A percentile compares a stretch with the other conserved stretches of the same genome.
phyloP scores from a whole-genome alignment of 352 stramenopile species.

The Phytophthora cactorum region DNA sequence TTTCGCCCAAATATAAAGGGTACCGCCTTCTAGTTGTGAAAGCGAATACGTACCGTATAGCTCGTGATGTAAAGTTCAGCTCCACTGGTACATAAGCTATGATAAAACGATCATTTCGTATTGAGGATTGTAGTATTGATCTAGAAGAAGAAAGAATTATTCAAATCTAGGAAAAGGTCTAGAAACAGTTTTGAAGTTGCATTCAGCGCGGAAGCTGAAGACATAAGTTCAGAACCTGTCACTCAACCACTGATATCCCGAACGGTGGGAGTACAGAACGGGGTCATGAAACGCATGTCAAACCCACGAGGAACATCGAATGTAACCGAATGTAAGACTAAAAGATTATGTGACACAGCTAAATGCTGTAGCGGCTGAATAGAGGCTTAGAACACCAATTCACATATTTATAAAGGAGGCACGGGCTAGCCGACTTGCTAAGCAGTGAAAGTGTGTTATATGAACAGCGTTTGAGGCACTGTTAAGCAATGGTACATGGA shows the following conservation, averaged over 20 bases:
- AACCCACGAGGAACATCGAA: background rate
- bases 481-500: slow-evolving; percentile 2
- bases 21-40: too few relatives aligned
- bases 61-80: too few relatives aligned
- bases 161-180: slow-evolving; percentile 1
- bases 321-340: slow-evolving; percentile 3
- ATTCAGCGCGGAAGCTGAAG: background rate
- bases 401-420: slow-evolving; percentile 11
- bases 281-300: background rate
- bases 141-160: background rate
- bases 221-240: background rate
- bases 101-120: background rate
- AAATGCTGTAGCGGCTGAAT: background rate
- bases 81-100: too few relatives aligned
- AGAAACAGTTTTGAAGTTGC: background rate
- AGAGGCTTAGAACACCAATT: background rate
- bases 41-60: too few relatives aligned
- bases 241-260: background rate
- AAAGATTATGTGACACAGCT: background rate
- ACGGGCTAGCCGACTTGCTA: background rate
- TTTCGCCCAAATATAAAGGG: too few relatives aligned
- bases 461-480: slow-evolving; percentile 5
- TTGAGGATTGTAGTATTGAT: background rate
- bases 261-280: background rate
- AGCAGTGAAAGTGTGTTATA: slow-evolving; percentile 15